A percentile compares a stretch with the other conserved stretches of the same genome.
Evolutionary conservation across 805 yeast genomes (phyloP).

Genomic region (Groenewaldozyma tartarivorans): DNA sequence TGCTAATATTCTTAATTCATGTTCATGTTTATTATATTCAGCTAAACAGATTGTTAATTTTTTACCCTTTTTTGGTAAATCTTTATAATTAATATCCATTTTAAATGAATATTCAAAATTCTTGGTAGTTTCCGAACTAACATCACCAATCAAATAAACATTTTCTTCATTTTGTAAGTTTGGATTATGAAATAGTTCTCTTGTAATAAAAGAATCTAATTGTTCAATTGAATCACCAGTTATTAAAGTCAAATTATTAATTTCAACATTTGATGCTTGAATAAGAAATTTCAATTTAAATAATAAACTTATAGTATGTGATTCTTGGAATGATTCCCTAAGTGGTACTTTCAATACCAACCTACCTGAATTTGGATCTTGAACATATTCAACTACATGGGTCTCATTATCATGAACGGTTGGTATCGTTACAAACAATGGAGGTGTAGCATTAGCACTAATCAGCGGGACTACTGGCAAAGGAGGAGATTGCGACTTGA

Average conservation of each 20-base stretch:
- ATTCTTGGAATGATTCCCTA: background rate
- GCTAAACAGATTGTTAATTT: slow-evolving; percentile 30
- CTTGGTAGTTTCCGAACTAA: slow-evolving; percentile 25
- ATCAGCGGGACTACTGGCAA: background rate
- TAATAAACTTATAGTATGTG: slow-evolving; percentile 8
- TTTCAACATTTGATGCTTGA: slow-evolving; percentile 2
- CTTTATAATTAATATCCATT: slow-evolving; percentile 5
- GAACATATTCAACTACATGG: slow-evolving; percentile 8
- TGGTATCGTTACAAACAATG: background rate
- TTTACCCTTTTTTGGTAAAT: slow-evolving; percentile 20
- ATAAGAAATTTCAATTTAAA: slow-evolving; percentile 9
- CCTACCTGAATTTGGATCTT: slow-evolving; percentile 12
- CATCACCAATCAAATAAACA: slow-evolving; percentile 30
- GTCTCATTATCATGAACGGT: background rate
- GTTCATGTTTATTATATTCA: slow-evolving; percentile 28
- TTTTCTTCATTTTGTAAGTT: slow-evolving; percentile 30
- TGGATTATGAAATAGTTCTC: slow-evolving; percentile 28
- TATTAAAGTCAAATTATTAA: slow-evolving; percentile 26
- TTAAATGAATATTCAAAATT: slow-evolving; percentile 1
- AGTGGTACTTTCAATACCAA: slow-evolving; percentile 16
- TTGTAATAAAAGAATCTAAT: slow-evolving; percentile 25
- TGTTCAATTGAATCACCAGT: slow-evolving; percentile 18
- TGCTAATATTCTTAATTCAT: slow-evolving; percentile 24
- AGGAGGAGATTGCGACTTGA: slow-evolving; percentile 1
- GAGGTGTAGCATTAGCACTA: background rate